These are phyloP conservation scores for Apophysomyces variabilis DNA, from an alignment of 371 early-diverging fungal species.

Conservation along the genomic window DNA sequence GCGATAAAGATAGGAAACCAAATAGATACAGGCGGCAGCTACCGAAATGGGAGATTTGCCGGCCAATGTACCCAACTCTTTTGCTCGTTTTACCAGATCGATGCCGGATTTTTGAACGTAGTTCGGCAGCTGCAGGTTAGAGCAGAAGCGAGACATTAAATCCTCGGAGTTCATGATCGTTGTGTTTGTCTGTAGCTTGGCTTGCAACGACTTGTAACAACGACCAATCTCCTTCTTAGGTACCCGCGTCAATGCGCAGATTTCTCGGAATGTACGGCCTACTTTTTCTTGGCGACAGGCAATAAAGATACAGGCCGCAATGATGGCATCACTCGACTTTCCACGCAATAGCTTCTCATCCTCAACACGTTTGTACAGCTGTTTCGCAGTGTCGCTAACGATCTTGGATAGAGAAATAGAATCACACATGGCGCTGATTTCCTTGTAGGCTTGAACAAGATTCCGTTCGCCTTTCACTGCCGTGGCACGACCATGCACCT, in stretches of 20 bases:
- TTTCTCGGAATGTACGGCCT: conserved; percentile 98
- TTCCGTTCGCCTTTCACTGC: conserved; percentile 80
- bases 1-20: conserved; percentile 77
- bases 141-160: conserved; percentile 89
- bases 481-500: conserved; percentile 75
- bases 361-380: conserved; percentile 89
- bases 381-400: conserved; percentile 94
- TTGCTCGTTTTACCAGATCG: conserved; percentile 74
- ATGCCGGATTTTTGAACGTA: conserved; percentile 76
- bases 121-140: conserved; percentile 73
- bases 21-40: conserved; percentile 90
- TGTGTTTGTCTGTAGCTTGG: conserved; percentile 67
- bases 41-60: conserved; percentile 93
- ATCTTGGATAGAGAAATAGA: conserved; percentile 85
- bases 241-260: conserved; percentile 93
- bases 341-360: conserved; percentile 91
- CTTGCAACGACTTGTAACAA: conserved; percentile 80
- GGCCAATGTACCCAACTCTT: conserved; percentile 80
- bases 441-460: conserved; percentile 90
- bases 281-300: conserved; percentile 95
- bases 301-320: conserved; percentile 97
- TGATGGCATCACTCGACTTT: conserved; percentile 90
- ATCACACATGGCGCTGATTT: conserved; percentile 93
- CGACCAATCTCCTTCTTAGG: conserved; percentile 92
- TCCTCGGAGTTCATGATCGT: conserved; percentile 77